phyloP scores from a whole-genome alignment of 1,284 basidiomycete genomes.

The Fomes fomentarius region DNA sequence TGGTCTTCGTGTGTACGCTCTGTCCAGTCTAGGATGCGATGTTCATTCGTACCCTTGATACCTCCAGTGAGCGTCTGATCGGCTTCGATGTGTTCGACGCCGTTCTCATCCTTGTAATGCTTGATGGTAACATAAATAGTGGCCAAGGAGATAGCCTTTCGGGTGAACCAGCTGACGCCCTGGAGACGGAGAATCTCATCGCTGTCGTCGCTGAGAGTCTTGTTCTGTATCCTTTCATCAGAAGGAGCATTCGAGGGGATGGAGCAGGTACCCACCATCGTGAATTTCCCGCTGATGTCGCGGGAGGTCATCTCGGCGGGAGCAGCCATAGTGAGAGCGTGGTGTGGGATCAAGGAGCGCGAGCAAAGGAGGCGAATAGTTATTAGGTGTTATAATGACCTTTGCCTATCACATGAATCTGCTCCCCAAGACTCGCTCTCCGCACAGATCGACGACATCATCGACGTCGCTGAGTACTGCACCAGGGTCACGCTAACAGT shows the following conservation, averaged over 20 bases:
- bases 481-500: conserved; percentile 4
- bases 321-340: conserved; percentile 46
- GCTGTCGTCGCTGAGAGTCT: conserved; percentile 54
- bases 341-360: background rate
- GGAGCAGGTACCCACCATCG: conserved; percentile 27
- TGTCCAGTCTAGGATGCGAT: conserved; percentile 54
- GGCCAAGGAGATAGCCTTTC: conserved; percentile 53
- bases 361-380: background rate
- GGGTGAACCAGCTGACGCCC: conserved; percentile 63
- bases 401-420: conserved; percentile 20
- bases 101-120: conserved; percentile 59
- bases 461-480: conserved; percentile 11
- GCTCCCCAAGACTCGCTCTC: background rate
- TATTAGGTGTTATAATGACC: too few species aligned
- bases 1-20: conserved; percentile 51
- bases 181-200: conserved; percentile 63
- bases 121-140: conserved; percentile 59
- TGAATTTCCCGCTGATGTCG: conserved; percentile 47
- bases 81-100: conserved; percentile 63
- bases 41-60: conserved; percentile 56
- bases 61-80: conserved; percentile 64
- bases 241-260: too few species aligned
- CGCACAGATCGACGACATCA: conserved; percentile 8
- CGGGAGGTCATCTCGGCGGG: conserved; percentile 53
- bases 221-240: too few species aligned